Evolutionary conservation across 768 basidiomycete genomes (phyloP), one percentile per base, ranked within the genome.

Genomic region (Termitomyces sp.): DNA sequence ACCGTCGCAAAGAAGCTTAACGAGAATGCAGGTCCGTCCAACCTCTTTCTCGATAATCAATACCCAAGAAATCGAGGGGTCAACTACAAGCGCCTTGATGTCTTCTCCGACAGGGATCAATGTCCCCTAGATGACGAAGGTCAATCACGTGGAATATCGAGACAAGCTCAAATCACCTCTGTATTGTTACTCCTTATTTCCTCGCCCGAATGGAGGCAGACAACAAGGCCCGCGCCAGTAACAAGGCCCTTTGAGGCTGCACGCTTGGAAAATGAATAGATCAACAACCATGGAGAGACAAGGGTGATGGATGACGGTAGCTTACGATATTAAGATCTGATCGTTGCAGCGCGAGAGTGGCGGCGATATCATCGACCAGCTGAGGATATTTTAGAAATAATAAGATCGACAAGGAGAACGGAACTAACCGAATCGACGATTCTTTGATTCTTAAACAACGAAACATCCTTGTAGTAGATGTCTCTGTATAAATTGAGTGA

Each of bases 41-140:
- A 32, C 96, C 75, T 99, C 97, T 75, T 99, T 99, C 74, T 99
- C 97, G 18, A 98, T 79, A 4, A 98, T 76, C 16, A 98, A 76
- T 6, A 98, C 81, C 91, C 93, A 98, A 1, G 78, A 63, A 13
- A 93, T 66, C 43, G 78, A 69, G 10, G 77, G 73, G n/a, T 77
- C 69, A 4, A 88, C 65, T n/a, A 79, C 75, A 57, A 95, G 82
- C 0, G 77, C 75, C 16, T 76, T 70, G 48, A 98, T 87, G 50
- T 87, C 83, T 66, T 93, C 91, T 40, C 82, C 81, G 1, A 82
- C 78, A 3, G 94, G 95, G 57, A 96, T 91, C 26, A 96, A 76
- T 0, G 83, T 77, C 3, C 85, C 86, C 93, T 95, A 56, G 3
- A 30, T 28, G 26, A 16, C 50, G 60, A 62, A 44, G 57, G 33